Conservation (phyloP, 2,329 filamentous ascomycete genomes). For the Gaeumannomyces sp. region DNA sequence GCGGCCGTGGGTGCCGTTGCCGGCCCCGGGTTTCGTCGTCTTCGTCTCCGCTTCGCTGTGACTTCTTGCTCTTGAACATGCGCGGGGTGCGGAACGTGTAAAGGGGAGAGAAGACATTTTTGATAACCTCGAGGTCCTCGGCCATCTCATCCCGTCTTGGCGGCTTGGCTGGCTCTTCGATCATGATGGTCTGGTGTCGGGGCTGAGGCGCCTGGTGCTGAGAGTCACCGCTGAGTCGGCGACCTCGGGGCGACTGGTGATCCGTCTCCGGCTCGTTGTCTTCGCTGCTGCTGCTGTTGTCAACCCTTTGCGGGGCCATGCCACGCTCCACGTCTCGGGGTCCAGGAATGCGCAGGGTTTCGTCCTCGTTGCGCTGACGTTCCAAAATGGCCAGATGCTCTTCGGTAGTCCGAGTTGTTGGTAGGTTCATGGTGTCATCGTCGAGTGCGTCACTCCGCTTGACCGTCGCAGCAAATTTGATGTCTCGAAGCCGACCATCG, state of each 20-base stretch:
- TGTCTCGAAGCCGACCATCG: conserved; percentile 36
- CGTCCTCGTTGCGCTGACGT: conserved; percentile 68
- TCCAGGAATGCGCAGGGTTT: conserved; percentile 81
- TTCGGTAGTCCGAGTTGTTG: conserved; percentile 55
- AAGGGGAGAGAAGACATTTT: conserved; percentile 33
- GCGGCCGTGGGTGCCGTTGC: conserved; percentile 36
- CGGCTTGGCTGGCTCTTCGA: conserved; percentile 55
- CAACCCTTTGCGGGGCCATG: conserved; percentile 55
- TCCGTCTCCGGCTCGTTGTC: conserved; percentile 28
- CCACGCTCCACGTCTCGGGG: conserved; percentile 86
- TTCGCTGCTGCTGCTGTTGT: conserved; percentile 21
- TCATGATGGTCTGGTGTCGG: conserved; percentile 53
- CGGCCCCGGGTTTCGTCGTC: conserved; percentile 18
- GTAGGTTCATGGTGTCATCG: conserved; percentile 39
- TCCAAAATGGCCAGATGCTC: conserved; percentile 86
- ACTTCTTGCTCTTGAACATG: conserved; percentile 27
- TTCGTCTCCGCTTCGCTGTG: background rate
- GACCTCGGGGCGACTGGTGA: conserved; percentile 20
- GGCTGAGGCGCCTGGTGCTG: conserved; percentile 20
- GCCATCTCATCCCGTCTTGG: conserved; percentile 32
- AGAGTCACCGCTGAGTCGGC: conserved; percentile 21
- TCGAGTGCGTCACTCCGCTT: conserved; percentile 51
- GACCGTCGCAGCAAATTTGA: conserved; percentile 64
- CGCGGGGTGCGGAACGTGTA: conserved; percentile 37
- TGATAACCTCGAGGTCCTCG: conserved; percentile 37